Conservation (phyloP, 768 basidiomycete genomes). For the Boletus vermiculosoides region DNA sequence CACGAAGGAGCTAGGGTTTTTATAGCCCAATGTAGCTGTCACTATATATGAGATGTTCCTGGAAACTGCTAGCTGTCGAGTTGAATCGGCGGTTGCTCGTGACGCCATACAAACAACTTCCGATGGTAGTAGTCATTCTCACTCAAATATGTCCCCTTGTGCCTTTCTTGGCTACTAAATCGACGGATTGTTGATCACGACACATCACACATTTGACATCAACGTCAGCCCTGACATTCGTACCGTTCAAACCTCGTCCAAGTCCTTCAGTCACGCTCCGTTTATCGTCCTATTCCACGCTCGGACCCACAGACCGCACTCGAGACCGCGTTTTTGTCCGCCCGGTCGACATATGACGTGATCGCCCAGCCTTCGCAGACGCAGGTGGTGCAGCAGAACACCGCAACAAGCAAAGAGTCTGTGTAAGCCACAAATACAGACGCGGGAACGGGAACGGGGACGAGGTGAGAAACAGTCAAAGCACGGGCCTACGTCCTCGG, state of each 20-base stretch:
- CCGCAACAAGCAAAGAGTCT: slow-evolving; percentile 5
- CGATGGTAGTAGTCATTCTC: no score
- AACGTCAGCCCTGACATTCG: slow-evolving; percentile 97
- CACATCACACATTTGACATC: slow-evolving; percentile 83
- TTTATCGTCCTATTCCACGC: neutral
- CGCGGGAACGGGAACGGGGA: neutral
- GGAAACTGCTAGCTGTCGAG: no score
- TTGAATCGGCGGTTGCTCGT: no score
- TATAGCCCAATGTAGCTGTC: no score
- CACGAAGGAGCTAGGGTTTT: no score
- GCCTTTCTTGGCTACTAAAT: no score
- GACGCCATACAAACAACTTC: no score
- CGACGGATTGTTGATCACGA: neutral
- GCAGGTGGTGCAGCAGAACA: slow-evolving; percentile 4
- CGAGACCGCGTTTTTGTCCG: slow-evolving; percentile 63
- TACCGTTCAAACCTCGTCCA: slow-evolving; percentile 84
- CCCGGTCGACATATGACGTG: slow-evolving; percentile 73
- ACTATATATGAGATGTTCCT: no score
- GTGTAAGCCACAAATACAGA: neutral
- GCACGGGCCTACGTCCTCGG: neutral
- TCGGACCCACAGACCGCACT: slow-evolving; percentile 50
- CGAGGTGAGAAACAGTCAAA: slow-evolving; percentile 5
- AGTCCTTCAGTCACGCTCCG: slow-evolving; percentile 32
- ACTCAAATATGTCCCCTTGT: no score
- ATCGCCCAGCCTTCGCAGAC: slow-evolving; percentile 23